Evolutionary conservation across 2,329 filamentous ascomycete genomes (phyloP).

Genomic region (Exophiala xenobiotica): DNA sequence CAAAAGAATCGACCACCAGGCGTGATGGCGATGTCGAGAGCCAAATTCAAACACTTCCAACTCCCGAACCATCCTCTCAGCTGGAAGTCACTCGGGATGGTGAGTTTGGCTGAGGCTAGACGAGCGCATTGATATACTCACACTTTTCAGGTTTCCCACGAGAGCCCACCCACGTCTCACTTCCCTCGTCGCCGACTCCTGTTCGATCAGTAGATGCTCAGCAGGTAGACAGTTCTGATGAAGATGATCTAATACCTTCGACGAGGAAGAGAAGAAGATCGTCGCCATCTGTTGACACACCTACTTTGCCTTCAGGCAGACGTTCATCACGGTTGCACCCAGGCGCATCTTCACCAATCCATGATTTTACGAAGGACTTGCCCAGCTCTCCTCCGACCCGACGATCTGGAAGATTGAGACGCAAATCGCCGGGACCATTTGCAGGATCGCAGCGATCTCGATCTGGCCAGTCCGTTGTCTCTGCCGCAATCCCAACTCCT

Average conservation of each 20-base stretch:
- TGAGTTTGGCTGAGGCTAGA: conserved; percentile 5
- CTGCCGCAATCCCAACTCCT: not conserved
- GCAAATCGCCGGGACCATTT: not conserved
- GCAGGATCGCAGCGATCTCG: not conserved
- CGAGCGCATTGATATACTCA: too few species aligned
- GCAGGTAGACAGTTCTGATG: conserved; percentile 13
- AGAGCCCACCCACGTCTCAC: too few species aligned
- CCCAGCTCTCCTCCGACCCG: conserved; percentile 6
- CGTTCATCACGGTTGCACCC: conserved; percentile 14
- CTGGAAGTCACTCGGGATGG: not conserved
- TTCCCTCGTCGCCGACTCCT: conserved; percentile 10
- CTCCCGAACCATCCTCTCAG: conserved; percentile 29
- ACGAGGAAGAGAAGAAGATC: conserved; percentile 24
- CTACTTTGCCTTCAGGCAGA: conserved; percentile 1
- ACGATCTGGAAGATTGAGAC: conserved; percentile 13
- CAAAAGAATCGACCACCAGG: conserved; percentile 7
- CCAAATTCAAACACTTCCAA: conserved; percentile 12
- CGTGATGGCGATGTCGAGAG: conserved; percentile 11
- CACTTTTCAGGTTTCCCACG: too few species aligned
- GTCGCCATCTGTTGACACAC: not conserved
- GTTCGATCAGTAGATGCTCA: not conserved
- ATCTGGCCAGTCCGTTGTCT: not conserved
- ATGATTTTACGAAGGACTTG: not conserved
- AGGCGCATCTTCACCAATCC: conserved; percentile 3
- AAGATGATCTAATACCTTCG: conserved; percentile 26